phyloP scores from a whole-genome alignment of 805 yeast genomes.

The Candida xyloterini region DNA sequence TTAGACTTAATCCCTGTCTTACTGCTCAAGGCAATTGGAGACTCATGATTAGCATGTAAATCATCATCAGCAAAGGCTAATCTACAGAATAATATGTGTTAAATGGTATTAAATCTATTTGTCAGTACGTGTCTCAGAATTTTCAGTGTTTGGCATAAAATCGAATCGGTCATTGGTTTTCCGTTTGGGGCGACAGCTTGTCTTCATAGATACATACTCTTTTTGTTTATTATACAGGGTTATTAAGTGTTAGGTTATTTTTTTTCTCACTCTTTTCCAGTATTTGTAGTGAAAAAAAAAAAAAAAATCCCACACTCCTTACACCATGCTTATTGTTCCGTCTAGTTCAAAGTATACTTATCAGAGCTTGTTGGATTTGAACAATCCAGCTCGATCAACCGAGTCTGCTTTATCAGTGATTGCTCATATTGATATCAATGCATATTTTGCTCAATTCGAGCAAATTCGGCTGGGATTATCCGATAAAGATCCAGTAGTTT shows the following conservation, averaged over 20 bases:
- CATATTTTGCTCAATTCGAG: constrained; percentile 94
- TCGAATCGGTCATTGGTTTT: constrained; percentile 64
- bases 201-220: constrained; percentile 44
- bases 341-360: constrained; percentile 36
- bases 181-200: constrained; percentile 78
- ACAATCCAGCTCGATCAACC: constrained; percentile 46
- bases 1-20: constrained; percentile 1
- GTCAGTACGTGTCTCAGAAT: constrained; percentile 45
- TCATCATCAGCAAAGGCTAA: constrained; percentile 7
- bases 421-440: constrained; percentile 88
- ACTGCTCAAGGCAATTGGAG: not conserved
- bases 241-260: not conserved
- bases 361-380: constrained; percentile 47
- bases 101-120: constrained; percentile 2
- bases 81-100: not conserved
- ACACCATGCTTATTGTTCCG: constrained; percentile 12
- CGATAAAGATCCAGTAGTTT: constrained; percentile 78
- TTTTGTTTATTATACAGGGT: constrained; percentile 4
- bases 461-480: constrained; percentile 67
- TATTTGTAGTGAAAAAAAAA: not conserved
- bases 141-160: constrained; percentile 61
- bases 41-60: constrained; percentile 13
- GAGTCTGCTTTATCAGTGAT: constrained; percentile 71
- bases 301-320: constrained; percentile 5
- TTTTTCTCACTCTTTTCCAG: not conserved